These are phyloP conservation scores for Kwoniella sp. DNA, from an alignment of 768 basidiomycete species.

Conservation along the genomic window DNA sequence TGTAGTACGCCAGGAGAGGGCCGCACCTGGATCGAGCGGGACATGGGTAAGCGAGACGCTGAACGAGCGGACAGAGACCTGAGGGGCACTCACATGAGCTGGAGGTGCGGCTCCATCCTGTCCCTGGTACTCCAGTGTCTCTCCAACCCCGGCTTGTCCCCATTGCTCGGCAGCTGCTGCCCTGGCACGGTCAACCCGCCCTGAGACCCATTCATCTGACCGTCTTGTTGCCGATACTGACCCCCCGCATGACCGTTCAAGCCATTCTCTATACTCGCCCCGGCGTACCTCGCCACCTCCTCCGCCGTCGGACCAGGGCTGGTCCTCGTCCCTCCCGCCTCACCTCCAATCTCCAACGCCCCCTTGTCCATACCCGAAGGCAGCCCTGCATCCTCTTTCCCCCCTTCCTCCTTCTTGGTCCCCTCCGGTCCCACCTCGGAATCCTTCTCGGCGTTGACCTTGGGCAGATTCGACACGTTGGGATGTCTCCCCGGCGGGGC, in stretches of 20 bases:
- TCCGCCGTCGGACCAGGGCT: slow-evolving; percentile 35
- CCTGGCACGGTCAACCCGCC: slow-evolving; percentile 6
- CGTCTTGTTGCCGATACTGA: not conserved
- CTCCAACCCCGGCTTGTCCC: slow-evolving; percentile 9
- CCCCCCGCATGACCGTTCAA: slow-evolving; percentile 8
- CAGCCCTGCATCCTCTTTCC: slow-evolving; percentile 35
- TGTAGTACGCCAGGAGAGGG: slow-evolving; percentile 84
- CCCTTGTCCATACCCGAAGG: slow-evolving; percentile 38
- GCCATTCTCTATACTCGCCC: no score
- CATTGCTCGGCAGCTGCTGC: not conserved
- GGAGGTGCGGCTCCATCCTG: slow-evolving; percentile 71
- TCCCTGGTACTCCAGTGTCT: slow-evolving; percentile 16
- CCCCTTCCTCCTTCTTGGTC: slow-evolving; percentile 36
- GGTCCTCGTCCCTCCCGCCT: slow-evolving; percentile 34
- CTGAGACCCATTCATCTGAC: not conserved
- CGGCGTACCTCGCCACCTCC: slow-evolving; percentile 24
- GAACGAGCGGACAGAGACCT: no score
- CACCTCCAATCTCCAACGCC: slow-evolving; percentile 31
- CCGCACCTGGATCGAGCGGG: no score
- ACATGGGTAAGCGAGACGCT: no score
- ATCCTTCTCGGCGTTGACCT: slow-evolving; percentile 6
- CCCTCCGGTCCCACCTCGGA: slow-evolving; percentile 27
- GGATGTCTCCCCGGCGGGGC: not conserved
- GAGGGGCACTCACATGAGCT: slow-evolving; percentile 68
- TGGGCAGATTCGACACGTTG: slow-evolving; percentile 9